Evolutionary conservation across 1,284 basidiomycete genomes (phyloP).

Genomic region (Hymenochaete sp.): DNA sequence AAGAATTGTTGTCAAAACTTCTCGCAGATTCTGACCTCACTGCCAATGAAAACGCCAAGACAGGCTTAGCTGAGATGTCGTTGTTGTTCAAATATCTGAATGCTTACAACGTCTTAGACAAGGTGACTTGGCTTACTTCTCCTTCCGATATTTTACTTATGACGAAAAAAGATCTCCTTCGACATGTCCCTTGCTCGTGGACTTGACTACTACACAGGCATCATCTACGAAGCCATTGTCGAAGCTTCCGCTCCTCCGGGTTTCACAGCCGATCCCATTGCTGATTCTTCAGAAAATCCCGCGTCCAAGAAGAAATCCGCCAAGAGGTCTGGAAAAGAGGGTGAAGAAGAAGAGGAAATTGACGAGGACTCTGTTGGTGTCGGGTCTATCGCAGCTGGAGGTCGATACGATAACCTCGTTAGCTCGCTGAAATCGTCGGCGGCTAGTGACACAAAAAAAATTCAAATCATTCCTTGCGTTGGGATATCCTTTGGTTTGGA

Average conservation of each 20-base stretch:
- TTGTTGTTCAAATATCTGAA: slow-evolving; percentile 80
- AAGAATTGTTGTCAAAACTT: slow-evolving; percentile 72
- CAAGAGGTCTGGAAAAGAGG: slow-evolving; percentile 39
- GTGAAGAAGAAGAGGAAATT: slow-evolving; percentile 75
- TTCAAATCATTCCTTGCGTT: slow-evolving; percentile 75
- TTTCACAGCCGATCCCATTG: slow-evolving; percentile 46
- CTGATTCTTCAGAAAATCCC: slow-evolving; percentile 23
- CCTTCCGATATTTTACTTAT: slow-evolving; percentile 8
- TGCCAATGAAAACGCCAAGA: slow-evolving; percentile 68
- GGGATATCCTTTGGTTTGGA: slow-evolving; percentile 94
- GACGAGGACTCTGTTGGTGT: slow-evolving; percentile 94
- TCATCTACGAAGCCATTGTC: slow-evolving; percentile 96
- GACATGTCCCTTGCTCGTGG: slow-evolving; percentile 95
- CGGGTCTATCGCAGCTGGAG: slow-evolving; percentile 95
- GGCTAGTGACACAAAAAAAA: slow-evolving; percentile 62
- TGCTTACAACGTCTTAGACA: slow-evolving; percentile 75
- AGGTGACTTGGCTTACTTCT: slow-evolving; percentile 33
- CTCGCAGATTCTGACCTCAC: slow-evolving; percentile 58
- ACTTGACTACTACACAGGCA: slow-evolving; percentile 97
- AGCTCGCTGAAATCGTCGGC: slow-evolving; percentile 85
- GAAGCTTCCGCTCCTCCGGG: slow-evolving; percentile 89
- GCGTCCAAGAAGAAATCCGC: slow-evolving; percentile 42
- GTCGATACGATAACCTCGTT: slow-evolving; percentile 96
- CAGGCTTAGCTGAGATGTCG: slow-evolving; percentile 88
- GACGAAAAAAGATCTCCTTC: slow-evolving; percentile 69